phyloP scores from a whole-genome alignment of 495 filamentous ascomycete species.

The Bombardia bombarda region DNA sequence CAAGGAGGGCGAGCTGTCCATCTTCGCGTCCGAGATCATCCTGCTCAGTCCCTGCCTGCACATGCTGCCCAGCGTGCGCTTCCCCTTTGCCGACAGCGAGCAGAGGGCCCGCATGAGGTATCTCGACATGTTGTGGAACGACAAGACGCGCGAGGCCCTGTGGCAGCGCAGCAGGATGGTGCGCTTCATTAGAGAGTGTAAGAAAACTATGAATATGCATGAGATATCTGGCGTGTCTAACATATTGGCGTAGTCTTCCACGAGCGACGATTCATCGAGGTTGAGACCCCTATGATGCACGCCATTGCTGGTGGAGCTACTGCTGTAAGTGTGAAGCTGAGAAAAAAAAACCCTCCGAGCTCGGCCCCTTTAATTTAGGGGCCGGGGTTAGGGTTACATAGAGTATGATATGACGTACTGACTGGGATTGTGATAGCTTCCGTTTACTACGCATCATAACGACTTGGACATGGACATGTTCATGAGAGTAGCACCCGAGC shows the following conservation, averaged over 20 bases:
- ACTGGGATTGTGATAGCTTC: too few relatives aligned
- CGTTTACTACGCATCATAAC: constrained; percentile 92
- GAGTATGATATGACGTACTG: too few relatives aligned
- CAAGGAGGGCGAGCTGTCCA: constrained; percentile 78
- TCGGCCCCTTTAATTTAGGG: too few relatives aligned
- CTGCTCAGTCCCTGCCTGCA: constrained; percentile 89
- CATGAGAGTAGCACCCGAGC: constrained; percentile 82
- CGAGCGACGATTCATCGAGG: constrained; percentile 75
- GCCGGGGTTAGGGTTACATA: too few relatives aligned
- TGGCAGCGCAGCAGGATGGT: constrained; percentile 78
- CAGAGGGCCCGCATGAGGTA: constrained; percentile 85
- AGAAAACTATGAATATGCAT: not conserved
- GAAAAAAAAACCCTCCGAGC: too few relatives aligned
- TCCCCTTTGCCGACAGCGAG: constrained; percentile 91
- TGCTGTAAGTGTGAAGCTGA: too few relatives aligned
- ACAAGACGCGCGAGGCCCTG: constrained; percentile 70
- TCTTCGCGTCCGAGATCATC: constrained; percentile 81
- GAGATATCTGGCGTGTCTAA: not conserved
- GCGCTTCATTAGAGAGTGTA: constrained; percentile 67
- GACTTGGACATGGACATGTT: constrained; percentile 88
- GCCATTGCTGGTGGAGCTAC: constrained; percentile 92
- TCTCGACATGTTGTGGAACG: constrained; percentile 95
- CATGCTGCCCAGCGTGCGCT: constrained; percentile 85
- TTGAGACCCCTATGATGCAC: constrained; percentile 99
- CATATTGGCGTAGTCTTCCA: constrained; percentile 53